Evolutionary conservation across 306 rosid species (phyloP).

Genomic region (Cucurbita pepo): DNA sequence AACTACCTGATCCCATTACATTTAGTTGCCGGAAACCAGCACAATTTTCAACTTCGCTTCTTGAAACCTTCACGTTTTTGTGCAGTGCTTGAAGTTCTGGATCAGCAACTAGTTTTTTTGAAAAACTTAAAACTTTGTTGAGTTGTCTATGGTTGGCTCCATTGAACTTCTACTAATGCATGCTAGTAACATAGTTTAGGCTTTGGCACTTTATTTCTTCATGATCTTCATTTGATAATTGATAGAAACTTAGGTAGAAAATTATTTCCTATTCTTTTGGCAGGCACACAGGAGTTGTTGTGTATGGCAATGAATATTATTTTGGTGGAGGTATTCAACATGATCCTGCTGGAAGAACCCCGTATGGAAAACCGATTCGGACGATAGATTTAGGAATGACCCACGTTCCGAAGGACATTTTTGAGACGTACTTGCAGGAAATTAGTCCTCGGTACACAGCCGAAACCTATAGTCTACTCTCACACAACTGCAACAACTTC

Average conservation of each 20-base stretch:
- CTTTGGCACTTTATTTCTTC: not conserved
- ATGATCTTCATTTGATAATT: not conserved
- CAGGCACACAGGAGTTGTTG: constrained; percentile 95
- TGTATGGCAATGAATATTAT: constrained; percentile 76
- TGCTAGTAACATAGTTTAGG: not conserved
- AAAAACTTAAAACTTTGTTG: not conserved
- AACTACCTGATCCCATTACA: too few species aligned
- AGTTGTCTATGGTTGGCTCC: not conserved
- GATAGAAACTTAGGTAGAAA: not conserved
- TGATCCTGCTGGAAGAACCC: constrained; percentile 52
- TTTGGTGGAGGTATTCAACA: constrained; percentile 95
- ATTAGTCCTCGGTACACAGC: constrained; percentile 63
- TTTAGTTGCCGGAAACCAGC: too few species aligned
- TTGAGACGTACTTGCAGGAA: constrained; percentile 75
- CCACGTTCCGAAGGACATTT: constrained; percentile 77
- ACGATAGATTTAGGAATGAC: constrained; percentile 69
- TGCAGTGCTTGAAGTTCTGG: not conserved
- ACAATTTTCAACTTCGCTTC: too few species aligned
- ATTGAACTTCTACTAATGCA: not conserved
- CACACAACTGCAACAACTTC: constrained; percentile 91
- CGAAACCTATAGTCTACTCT: constrained; percentile 64
- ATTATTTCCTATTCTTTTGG: not conserved
- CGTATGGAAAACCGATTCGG: constrained; percentile 66
- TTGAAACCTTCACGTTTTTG: not conserved
- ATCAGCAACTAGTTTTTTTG: not conserved